Base-by-base conservation (phyloP, 257 asterid genomes). In the Salvia miltiorrhiza region DNA sequence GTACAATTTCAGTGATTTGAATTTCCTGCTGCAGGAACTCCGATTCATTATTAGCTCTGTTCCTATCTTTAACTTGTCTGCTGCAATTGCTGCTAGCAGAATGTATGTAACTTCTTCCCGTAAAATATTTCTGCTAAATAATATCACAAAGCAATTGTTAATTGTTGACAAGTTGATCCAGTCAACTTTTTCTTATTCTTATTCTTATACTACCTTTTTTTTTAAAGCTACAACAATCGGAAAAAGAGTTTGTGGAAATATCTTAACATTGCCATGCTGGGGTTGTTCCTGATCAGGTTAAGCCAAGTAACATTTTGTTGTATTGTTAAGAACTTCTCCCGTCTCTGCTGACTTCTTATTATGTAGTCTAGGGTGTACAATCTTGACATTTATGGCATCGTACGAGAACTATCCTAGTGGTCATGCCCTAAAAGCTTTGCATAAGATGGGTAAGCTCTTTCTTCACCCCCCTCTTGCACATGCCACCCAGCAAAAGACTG, bases 351-450 rank as follows among this genome's bases (percentile, higher is more conserved):
- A 79, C 87, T 73, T 84, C 75, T 69, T 40, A 68, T 78, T 76
- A 63, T 88, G 74, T 86, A 93, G 98, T 85, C 84, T 93, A 78
- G 97, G 94, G 73, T 88, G 89, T 81, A 90, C 97, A 5, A 56
- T 77, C 79, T 33, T 90, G 62, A 69, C 82, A 37, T 87, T 88
- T 76, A 67, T 87, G 90, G 98, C 98, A 41, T 93, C 98, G 17
- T 88, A 90, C 39, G 90, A 88, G 76, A 93, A 93, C 81, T 93
- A 93, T 81, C 98, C 98, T 28, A 85, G 97, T 63, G 98, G 94
- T 69, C 64, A 87, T 71, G 98, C 96, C 50, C 75, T 93, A 48
- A 86, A 80, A 70, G 77, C 77, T 72, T 78, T 93, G 84, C 95
- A 93, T 79, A 75, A 77, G 76, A 80, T 73, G 72, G 96, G 98